Conservation (phyloP, 2,329 filamentous ascomycete genomes). For the Trichoderma atroviride region DNA sequence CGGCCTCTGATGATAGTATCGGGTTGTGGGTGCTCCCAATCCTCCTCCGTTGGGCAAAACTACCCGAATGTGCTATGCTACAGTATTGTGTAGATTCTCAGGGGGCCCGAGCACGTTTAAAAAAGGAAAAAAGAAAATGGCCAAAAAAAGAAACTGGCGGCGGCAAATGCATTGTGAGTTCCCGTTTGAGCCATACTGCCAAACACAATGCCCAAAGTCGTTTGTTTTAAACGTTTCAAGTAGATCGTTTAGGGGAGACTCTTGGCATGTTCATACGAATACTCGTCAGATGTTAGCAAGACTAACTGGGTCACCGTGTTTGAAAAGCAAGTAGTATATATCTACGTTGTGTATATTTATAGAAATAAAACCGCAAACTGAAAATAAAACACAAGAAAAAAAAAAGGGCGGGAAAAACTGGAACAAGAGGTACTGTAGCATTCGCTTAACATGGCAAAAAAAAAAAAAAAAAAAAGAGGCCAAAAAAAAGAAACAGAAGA, state of each 20-base stretch:
- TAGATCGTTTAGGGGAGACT: not conserved
- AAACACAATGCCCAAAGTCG: not conserved
- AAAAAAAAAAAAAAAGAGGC: not conserved
- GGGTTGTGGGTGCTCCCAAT: slow-evolving; percentile 9
- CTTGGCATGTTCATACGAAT: not conserved
- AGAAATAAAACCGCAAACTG: not conserved
- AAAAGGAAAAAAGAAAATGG: not conserved
- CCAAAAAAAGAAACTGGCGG: not conserved
- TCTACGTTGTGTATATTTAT: not conserved
- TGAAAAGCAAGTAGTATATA: not conserved
- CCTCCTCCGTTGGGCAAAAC: slow-evolving; percentile 9
- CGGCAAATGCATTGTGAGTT: not conserved
- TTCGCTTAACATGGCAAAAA: not conserved
- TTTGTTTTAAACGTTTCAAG: not conserved
- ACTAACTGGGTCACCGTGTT: not conserved
- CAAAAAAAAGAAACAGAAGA: not conserved
- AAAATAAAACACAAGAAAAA: not conserved
- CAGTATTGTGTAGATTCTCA: not conserved
- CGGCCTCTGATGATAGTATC: slow-evolving; percentile 6
- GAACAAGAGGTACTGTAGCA: not conserved
- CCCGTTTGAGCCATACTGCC: not conserved
- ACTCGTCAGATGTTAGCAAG: not conserved
- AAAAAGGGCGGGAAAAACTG: not conserved
- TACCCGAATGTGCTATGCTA: not conserved
- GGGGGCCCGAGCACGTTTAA: not conserved